Evolutionary conservation across 192 early-diverging fungal species (phyloP), one percentile per base, ranked within the genome.

Genomic region (Phycomyces nitens): DNA sequence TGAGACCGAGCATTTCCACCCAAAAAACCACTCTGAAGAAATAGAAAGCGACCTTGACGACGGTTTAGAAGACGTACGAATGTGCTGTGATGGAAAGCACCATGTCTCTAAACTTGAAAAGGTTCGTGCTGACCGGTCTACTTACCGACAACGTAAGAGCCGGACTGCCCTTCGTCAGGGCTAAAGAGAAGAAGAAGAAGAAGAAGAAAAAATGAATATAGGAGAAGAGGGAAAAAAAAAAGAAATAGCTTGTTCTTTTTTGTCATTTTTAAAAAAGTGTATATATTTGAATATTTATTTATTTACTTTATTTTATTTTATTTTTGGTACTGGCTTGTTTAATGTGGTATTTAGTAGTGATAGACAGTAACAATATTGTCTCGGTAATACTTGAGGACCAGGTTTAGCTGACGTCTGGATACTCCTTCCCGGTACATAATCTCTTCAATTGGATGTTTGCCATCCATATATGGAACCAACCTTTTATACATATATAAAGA

Each of bases 391-490:
- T 66, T 67, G 18, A 71, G 60, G n/a, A 76, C 69, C 18, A 71
- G 22, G 16, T 41, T 52, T 16, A 72, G 47, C 56, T 72, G 66
- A 14, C 63, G 62, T 59, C 66, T 41, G 10, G 77, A 73, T 14
- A 89, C 55, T 18, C 73, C 82, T 66, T 89, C 84, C 16, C 81
- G 74, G 56, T 83, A 91, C 55, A 86, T 65, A 49, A 94, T 94
- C 62, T 94, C 92, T 64, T 92, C 91, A 6, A 91, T 75, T 64
- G 88, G 86, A 68, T 85, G 82, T 54, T 86, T 80, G 1, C 92
- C 92, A 70, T 86, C 80, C 66, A 92, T 86, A 60, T 94, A 93
- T 18, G 84, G 84, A 22, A 84, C 78, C 56, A 93, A 71, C 43
- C 44, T 47, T 47, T 47, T 87, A 62, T n/a, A 12, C 29, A 34